phyloP scores from a whole-genome alignment of 768 basidiomycete genomes.

The Amyloporia xantha region DNA sequence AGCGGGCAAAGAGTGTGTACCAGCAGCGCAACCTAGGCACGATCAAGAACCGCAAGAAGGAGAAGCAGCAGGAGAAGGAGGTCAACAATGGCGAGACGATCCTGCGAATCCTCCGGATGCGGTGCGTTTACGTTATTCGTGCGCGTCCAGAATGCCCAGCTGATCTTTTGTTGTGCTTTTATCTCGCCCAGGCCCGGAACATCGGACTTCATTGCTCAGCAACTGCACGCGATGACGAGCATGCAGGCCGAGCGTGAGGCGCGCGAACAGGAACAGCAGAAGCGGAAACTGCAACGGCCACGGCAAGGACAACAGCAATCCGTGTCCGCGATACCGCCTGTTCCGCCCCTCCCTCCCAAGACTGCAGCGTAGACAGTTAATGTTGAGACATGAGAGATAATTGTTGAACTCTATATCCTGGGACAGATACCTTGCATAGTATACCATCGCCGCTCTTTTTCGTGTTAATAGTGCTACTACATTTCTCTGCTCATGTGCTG shows the following conservation, averaged over 20 bases:
- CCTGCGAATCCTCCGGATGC: conserved; percentile 91
- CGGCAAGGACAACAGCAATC: conserved; percentile 27
- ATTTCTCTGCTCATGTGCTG: not conserved
- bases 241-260: conserved; percentile 80
- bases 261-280: conserved; percentile 53
- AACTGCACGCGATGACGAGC: conserved; percentile 73
- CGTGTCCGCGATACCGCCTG: conserved; percentile 23
- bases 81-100: conserved; percentile 80
- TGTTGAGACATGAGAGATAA: not conserved
- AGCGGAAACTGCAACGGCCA: conserved; percentile 53
- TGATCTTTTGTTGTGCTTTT: not conserved
- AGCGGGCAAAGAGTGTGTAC: conserved; percentile 89
- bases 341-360: conserved; percentile 18
- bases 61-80: conserved; percentile 80
- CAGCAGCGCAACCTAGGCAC: conserved; percentile 93
- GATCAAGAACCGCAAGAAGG: conserved; percentile 88
- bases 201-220: conserved; percentile 82
- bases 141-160: not conserved
- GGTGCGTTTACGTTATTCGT: conserved; percentile 41
- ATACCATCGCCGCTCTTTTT: conserved; percentile 16
- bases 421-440: conserved; percentile 24
- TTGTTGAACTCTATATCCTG: not conserved
- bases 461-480: not conserved
- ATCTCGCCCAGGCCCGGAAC: conserved; percentile 54
- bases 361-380: conserved; percentile 1